A percentile compares a stretch with the other conserved stretches of the same genome.
These are phyloP conservation scores for Thymus mandschuricus DNA, from an alignment of 257 asterid genomes.

Conservation along the genomic window DNA sequence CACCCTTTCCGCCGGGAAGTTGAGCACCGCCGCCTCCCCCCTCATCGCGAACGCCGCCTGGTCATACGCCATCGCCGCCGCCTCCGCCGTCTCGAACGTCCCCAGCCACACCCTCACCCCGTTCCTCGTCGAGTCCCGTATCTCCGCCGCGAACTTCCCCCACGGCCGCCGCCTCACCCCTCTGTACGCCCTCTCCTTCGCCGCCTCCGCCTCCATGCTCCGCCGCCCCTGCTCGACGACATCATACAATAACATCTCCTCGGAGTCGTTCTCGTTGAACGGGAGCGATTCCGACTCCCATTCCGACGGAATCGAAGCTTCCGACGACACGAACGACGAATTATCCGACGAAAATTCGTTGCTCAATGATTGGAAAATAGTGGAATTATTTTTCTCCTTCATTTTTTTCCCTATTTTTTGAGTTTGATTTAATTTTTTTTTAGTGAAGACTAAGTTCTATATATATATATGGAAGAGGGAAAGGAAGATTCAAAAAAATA, in stretches of 20 bases:
- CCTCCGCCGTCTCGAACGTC: conserved; percentile 78
- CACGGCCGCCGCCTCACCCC: conserved; percentile 86
- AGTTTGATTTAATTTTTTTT: background rate
- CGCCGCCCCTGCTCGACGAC: conserved; percentile 42
- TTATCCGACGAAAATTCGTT: conserved; percentile 22
- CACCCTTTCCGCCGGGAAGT: conserved; percentile 75
- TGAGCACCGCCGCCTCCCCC: conserved; percentile 62
- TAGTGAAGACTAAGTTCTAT: background rate
- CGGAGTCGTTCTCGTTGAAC: conserved; percentile 48
- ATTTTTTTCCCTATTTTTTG: background rate
- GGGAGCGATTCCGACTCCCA: conserved; percentile 43
- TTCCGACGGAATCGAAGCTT: conserved; percentile 29
- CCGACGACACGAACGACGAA: conserved; percentile 33
- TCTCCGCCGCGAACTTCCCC: conserved; percentile 92
- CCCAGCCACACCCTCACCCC: conserved; percentile 86
- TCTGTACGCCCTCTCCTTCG: conserved; percentile 52
- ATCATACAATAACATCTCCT: conserved; percentile 45
- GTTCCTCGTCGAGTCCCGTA: conserved; percentile 80
- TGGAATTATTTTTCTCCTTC: conserved; percentile 9
- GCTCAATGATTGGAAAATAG: conserved; percentile 24
- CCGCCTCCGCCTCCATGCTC: conserved; percentile 34
- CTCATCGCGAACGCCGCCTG: conserved; percentile 82
- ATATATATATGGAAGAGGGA: conserved; percentile 8
- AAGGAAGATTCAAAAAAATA: conserved; percentile 13
- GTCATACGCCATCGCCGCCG: conserved; percentile 85